Percentiles rank a stretch among this genome's conserved stretches.
phyloP scores from a whole-genome alignment of 805 yeast species.

The Yarrowia divulgata region DNA sequence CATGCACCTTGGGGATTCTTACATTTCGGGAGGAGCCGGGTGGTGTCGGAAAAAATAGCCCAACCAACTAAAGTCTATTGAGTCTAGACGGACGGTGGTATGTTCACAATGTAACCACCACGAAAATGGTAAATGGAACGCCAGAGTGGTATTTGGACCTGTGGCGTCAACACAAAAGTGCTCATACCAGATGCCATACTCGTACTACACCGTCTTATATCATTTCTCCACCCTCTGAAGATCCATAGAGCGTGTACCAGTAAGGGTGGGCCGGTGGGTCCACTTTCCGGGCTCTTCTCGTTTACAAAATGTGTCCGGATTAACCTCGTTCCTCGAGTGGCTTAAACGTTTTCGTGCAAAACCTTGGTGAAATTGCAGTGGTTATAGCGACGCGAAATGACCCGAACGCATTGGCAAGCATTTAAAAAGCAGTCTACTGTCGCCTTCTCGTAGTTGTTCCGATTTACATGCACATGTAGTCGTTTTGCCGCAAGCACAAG shows the following conservation, averaged over 20 bases:
- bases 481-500: too few relatives aligned
- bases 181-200: too few relatives aligned
- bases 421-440: neutral
- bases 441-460: slow-evolving; percentile 9
- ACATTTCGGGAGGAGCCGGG: slow-evolving; percentile 33
- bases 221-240: neutral
- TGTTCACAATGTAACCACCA: slow-evolving; percentile 9
- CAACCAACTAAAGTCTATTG: slow-evolving; percentile 8
- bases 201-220: too few relatives aligned
- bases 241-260: too few relatives aligned
- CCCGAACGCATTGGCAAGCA: slow-evolving; percentile 14
- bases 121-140: neutral
- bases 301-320: neutral
- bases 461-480: neutral
- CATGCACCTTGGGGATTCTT: slow-evolving; percentile 37
- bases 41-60: slow-evolving; percentile 22
- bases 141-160: too few relatives aligned
- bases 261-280: slow-evolving; percentile 30
- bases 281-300: neutral
- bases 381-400: slow-evolving; percentile 1
- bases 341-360: slow-evolving; percentile 13
- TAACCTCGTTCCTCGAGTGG: slow-evolving; percentile 24
- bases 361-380: slow-evolving; percentile 2
- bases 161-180: too few relatives aligned
- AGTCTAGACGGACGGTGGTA: neutral